Evolutionary conservation across 2,329 filamentous ascomycete species (phyloP).

Genomic region (Aspergillus intermedius): DNA sequence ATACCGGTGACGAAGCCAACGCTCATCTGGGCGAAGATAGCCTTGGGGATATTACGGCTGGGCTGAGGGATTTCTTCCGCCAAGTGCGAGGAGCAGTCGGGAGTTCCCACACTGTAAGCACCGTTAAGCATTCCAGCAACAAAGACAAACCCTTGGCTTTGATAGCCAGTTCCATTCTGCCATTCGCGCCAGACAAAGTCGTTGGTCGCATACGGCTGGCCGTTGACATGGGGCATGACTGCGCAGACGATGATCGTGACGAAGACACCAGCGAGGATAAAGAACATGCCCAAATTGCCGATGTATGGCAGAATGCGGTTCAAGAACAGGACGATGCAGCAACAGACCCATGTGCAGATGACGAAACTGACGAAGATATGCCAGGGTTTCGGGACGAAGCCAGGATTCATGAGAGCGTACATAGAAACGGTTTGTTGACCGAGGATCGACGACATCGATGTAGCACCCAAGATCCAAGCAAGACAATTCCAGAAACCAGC

Average conservation of each 20-base stretch:
- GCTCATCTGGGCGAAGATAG: slow-evolving; percentile 44
- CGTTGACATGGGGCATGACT: slow-evolving; percentile 47
- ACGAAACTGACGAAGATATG: slow-evolving; percentile 56
- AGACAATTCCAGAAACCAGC: slow-evolving; percentile 42
- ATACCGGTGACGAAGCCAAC: slow-evolving; percentile 44
- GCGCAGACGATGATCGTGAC: slow-evolving; percentile 49
- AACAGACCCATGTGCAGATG: slow-evolving; percentile 49
- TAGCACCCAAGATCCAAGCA: slow-evolving; percentile 56
- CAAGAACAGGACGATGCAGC: slow-evolving; percentile 49
- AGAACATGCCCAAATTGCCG: slow-evolving; percentile 50
- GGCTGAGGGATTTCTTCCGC: slow-evolving; percentile 56
- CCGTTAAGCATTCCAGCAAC: slow-evolving; percentile 62
- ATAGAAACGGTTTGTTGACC: slow-evolving; percentile 56
- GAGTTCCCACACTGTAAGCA: slow-evolving; percentile 60
- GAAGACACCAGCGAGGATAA: slow-evolving; percentile 49
- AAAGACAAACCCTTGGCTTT: slow-evolving; percentile 56
- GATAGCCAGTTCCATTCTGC: slow-evolving; percentile 42
- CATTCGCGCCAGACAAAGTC: slow-evolving; percentile 52
- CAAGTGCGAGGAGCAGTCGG: slow-evolving; percentile 59
- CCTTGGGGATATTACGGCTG: slow-evolving; percentile 44
- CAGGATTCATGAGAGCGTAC: slow-evolving; percentile 54
- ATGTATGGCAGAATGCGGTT: slow-evolving; percentile 49
- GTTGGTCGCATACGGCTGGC: slow-evolving; percentile 40
- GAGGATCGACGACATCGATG: slow-evolving; percentile 53
- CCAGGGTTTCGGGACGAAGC: slow-evolving; percentile 49